These are phyloP conservation scores for Phascolomyces articulosus DNA, from an alignment of 371 early-diverging fungal species.

Conservation along the genomic window DNA sequence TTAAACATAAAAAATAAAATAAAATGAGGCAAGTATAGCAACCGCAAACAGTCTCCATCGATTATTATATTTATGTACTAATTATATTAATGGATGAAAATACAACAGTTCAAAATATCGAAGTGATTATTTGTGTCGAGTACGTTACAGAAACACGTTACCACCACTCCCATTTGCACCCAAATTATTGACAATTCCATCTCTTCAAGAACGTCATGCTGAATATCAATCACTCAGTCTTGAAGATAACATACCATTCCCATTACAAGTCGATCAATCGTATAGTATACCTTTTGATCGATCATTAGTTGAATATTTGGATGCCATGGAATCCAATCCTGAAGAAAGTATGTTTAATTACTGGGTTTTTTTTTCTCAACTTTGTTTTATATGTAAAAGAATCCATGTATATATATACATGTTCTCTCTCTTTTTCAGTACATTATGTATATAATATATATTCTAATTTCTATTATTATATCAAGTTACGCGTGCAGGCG, in stretches of 20 bases:
- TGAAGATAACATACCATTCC: conserved; percentile 5
- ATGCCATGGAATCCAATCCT: conserved; percentile 42
- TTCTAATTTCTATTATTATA: not conserved
- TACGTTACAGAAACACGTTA: conserved; percentile 11
- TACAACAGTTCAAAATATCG: conserved; percentile 6
- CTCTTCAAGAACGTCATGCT: conserved; percentile 7
- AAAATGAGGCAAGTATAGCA: no score
- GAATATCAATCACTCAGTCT: not conserved
- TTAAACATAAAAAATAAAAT: no score
- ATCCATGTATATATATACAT: no score
- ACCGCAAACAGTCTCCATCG: no score
- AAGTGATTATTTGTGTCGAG: conserved; percentile 14
- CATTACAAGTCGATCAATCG: conserved; percentile 11
- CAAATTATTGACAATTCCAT: conserved; percentile 8
- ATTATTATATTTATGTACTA: no score
- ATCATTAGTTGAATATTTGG: conserved; percentile 60
- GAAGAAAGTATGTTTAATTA: conserved; percentile 28
- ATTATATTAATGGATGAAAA: no score
- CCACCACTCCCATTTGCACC: conserved; percentile 15
- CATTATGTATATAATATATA: no score
- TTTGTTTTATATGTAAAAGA: no score
- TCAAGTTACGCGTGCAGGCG: conserved; percentile 22
- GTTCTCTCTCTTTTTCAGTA: no score
- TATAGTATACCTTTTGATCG: conserved; percentile 75
- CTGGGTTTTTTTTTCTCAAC: not conserved